Evolutionary conservation across 225 moss, liverwort and hornwort species (phyloP), one percentile per base, ranked within the genome.

Genomic region (Pseudoscleropodium purum): DNA sequence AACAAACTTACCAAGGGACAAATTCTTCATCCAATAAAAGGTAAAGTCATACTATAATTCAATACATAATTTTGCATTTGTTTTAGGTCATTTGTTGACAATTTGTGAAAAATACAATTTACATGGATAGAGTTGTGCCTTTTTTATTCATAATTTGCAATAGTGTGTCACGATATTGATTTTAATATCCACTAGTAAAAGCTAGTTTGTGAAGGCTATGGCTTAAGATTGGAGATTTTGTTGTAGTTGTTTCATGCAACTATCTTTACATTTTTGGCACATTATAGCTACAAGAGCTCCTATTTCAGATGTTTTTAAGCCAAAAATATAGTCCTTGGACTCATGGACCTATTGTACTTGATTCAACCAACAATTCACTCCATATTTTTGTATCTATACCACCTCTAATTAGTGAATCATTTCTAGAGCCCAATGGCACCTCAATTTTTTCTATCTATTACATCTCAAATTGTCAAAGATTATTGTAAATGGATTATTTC

Each of bases 221-320:
- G 21, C 23, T 78, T 37, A 15, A 54, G 25, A 78, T 5, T 9
- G 0, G 4, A 54, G 36, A 37, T 15, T 78, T 78, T 54, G 2
- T 0, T 78, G 13, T 1, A 36, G 1, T 24, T 78, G 15, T 5
- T 36, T 78, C 4, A 78, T 54, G 2, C 0, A 1, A 33, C 18
- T 52, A 14, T 5, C 1, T 2, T 36, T 23, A 54, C 0, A 78
- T 15, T 78, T 77, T 78, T 54, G 25, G 20, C 15, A 54, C 9
- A 78, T 54, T 14, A 23, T 36, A 36, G 12, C 3, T 34, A 4
- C 25, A 37, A 37, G 4, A 15, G 23, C 5, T 77, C 23, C 24
- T 37, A 25, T 54, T 78, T 78, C 0, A 78, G 1, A 9, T 25
- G 15, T 37, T 37, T 78, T 37, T 5, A 78, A 78, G 15, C 37